Evolutionary conservation across 352 stramenopile genomes (phyloP).

Genomic region (Globisporangium cederbergense): DNA sequence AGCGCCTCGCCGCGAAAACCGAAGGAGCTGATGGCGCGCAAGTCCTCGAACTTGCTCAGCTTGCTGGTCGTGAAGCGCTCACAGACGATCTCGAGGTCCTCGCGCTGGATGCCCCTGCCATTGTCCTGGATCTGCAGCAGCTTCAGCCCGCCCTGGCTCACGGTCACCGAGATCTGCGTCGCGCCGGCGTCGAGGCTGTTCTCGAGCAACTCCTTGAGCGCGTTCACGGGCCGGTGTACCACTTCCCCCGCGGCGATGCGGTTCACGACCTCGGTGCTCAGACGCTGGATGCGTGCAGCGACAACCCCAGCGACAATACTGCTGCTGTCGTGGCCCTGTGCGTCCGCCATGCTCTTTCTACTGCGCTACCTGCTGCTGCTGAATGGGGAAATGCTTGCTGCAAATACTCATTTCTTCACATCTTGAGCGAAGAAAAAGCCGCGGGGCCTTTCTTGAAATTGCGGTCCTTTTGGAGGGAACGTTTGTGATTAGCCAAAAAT

Average conservation of each 20-base stretch:
- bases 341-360: neutral
- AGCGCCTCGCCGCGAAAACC: slow-evolving; percentile 99
- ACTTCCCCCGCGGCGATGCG: slow-evolving; percentile 95
- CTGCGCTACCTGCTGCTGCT: neutral
- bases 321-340: neutral
- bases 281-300: slow-evolving; percentile 73
- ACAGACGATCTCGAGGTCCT: slow-evolving; percentile 94
- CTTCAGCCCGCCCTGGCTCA: slow-evolving; percentile 88
- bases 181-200: slow-evolving; percentile 97
- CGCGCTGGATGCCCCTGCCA: slow-evolving; percentile 88
- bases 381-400: neutral
- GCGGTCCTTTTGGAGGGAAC: slow-evolving; percentile 43
- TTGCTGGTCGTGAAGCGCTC: slow-evolving; percentile 99
- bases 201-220: slow-evolving; percentile 98
- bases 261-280: slow-evolving; percentile 92
- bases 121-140: slow-evolving; percentile 96
- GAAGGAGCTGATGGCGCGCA: slow-evolving; percentile 94
- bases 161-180: slow-evolving; percentile 76
- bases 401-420: neutral
- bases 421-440: neutral
- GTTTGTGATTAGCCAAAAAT: slow-evolving; percentile 29
- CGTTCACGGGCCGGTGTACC: slow-evolving; percentile 92
- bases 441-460: neutral
- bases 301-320: slow-evolving; percentile 6
- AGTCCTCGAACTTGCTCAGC: slow-evolving; percentile 93